Evolutionary conservation across 192 early-diverging fungal species (phyloP), one percentile per base, ranked within the genome.

Genomic region (Gonapodya prolifera): DNA sequence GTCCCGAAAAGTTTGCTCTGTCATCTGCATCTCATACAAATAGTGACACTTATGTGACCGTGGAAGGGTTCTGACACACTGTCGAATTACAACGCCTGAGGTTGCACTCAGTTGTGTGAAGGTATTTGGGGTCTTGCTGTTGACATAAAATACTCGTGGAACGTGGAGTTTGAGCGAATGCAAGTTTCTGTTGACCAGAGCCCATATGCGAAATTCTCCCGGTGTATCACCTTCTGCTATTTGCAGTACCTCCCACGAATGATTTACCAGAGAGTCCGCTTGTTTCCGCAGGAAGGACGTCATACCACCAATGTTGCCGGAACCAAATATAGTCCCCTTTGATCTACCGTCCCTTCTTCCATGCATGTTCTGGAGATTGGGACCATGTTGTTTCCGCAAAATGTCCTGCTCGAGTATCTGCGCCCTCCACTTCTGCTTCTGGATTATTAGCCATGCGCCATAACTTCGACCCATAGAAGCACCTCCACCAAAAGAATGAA

Each of bases 131-230:
- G 87, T 89, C 35, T 86, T 84, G 69, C 89, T 91, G 78, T 97
- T 94, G 79, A 96, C 89, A 77, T 93, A 96, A 69, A 98, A 89
- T 29, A 84, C 87, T 33, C 95, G 90, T 2, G 95, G 95, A 2
- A 98, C 90, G 0, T 87, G 82, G 0, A 99, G 77, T 1, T 87
- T 87, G 34, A 97, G 87, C 0, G 85, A 78, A 78, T 94, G 89
- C 75, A 98, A 78, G 31, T 86, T 83, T 33, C 86, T 86, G 75
- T 91, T 85, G 2, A 93, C 85, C 31, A 93, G 76, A 16, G 92
- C 87, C 95, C 95, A 99, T 16, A 96, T 85, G n/a, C 84, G 84
- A 75, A 95, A 95, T 81, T 94, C 92, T 29, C 97, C 97, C 1
- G 91, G 91, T 0, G 79, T 87, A 35, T 96, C 94, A 1, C 93